These are phyloP conservation scores for Micractinium conductrix DNA, from an alignment of 139 green algal species.

Conservation along the genomic window DNA sequence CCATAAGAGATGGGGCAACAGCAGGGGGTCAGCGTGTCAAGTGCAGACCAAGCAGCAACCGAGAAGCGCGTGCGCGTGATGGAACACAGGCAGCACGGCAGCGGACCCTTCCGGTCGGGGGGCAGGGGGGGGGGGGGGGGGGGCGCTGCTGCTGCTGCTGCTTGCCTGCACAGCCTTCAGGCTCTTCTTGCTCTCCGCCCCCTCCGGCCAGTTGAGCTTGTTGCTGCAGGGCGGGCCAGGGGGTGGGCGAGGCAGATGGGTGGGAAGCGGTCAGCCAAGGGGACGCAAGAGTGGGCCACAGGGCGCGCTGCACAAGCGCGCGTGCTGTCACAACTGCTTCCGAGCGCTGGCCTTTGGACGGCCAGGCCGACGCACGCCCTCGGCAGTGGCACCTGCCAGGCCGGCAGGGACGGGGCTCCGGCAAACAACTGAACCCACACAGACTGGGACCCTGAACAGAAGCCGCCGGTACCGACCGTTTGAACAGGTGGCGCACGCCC, in stretches of 20 bases:
- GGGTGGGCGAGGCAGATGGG: no score
- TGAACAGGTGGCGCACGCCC: slow-evolving; percentile 17
- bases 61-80: neutral
- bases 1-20: neutral
- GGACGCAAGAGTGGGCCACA: neutral
- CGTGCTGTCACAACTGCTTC: neutral
- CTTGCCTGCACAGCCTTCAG: slow-evolving; percentile 78
- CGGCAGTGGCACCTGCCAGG: neutral
- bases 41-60: neutral
- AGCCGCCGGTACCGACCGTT: neutral
- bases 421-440: no score
- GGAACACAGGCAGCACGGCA: neutral
- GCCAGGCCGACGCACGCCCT: neutral
- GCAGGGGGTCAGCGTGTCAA: neutral
- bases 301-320: neutral
- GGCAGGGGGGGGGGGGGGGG: no score
- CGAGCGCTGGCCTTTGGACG: neutral
- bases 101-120: no score
- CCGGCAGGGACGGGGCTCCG: neutral
- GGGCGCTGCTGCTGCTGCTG: no score
- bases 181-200: slow-evolving; percentile 69
- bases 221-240: slow-evolving; percentile 25
- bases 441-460: no score
- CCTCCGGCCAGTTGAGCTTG: slow-evolving; percentile 83
- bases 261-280: neutral